A percentile compares a stretch with the other conserved stretches of the same genome.
Evolutionary conservation across 345 rosid genomes (phyloP).

Genomic region (Garcia nutans): DNA sequence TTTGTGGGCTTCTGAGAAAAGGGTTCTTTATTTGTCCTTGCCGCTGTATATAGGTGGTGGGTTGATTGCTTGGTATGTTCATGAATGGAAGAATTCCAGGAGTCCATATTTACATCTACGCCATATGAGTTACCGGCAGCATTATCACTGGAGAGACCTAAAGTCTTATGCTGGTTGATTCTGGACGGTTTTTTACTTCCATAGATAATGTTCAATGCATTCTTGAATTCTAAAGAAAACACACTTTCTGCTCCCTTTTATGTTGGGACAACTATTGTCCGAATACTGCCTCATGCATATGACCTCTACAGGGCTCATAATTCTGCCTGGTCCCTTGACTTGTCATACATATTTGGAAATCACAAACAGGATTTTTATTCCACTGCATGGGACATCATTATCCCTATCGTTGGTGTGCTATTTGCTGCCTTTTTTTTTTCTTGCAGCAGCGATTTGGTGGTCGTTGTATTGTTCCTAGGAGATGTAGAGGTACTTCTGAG

Average conservation of each 20-base stretch:
- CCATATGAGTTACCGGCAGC: slow-evolving; percentile 31
- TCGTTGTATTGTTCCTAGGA: slow-evolving; percentile 53
- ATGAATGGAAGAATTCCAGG: slow-evolving; percentile 35
- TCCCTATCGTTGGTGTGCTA: slow-evolving; percentile 54
- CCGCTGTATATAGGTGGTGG: slow-evolving; percentile 67
- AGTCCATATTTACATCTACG: slow-evolving; percentile 29
- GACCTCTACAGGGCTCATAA: slow-evolving; percentile 75
- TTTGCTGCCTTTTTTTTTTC: slow-evolving; percentile 51
- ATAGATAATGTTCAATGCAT: slow-evolving; percentile 68
- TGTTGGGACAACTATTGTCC: slow-evolving; percentile 57
- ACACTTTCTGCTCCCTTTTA: slow-evolving; percentile 60
- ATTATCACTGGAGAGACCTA: slow-evolving; percentile 54
- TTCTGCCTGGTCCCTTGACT: slow-evolving; percentile 50
- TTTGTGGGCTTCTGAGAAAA: slow-evolving; percentile 67
- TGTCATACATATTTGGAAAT: slow-evolving; percentile 72
- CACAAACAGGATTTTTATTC: slow-evolving; percentile 76
- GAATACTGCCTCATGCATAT: slow-evolving; percentile 76
- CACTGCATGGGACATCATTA: slow-evolving; percentile 76
- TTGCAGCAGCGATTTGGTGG: slow-evolving; percentile 80
- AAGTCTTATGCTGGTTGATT: slow-evolving; percentile 77
- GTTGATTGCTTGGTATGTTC: slow-evolving; percentile 59
- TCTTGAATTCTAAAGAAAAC: slow-evolving; percentile 44
- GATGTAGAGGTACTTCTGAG: slow-evolving; percentile 39
- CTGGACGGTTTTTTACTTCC: slow-evolving; percentile 81
- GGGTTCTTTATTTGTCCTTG: slow-evolving; percentile 48